phyloP scores from a whole-genome alignment of 75 land plant species.

The Cupressus sempervirens region DNA sequence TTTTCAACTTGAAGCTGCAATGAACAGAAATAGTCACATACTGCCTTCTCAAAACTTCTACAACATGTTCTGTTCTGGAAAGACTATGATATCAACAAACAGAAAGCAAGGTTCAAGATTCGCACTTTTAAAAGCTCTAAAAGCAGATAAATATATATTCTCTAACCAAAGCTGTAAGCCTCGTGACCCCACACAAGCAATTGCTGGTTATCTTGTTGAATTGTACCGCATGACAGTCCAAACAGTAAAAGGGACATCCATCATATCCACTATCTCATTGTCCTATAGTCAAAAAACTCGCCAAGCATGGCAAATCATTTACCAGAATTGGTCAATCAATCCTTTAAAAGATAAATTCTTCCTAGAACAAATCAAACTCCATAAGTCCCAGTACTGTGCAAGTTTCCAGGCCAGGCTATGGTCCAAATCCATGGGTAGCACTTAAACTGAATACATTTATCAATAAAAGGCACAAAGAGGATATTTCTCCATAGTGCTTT shows the following conservation, averaged over 20 bases:
- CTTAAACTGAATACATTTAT: too few relatives aligned
- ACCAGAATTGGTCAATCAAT: neutral
- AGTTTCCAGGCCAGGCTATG: too few relatives aligned
- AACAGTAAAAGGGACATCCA: neutral
- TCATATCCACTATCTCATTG: neutral
- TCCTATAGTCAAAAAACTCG: neutral
- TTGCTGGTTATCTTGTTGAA: neutral
- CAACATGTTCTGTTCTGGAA: neutral
- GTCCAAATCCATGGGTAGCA: too few relatives aligned
- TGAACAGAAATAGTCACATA: neutral
- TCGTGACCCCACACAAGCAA: too few relatives aligned
- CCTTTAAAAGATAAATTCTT: too few relatives aligned
- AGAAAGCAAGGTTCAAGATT: neutral
- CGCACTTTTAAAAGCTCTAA: neutral
- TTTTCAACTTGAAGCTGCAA: neutral
- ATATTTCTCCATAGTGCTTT: too few relatives aligned
- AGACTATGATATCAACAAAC: neutral
- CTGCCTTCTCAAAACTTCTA: neutral
- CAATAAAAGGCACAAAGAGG: too few relatives aligned
- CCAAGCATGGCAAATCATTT: neutral
- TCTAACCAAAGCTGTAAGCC: neutral
- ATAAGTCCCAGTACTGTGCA: too few relatives aligned
- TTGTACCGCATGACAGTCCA: neutral
- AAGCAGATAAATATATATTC: neutral
- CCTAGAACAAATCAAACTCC: too few relatives aligned